Evolutionary conservation across 345 rosid species (phyloP).

Genomic region (Eucalyptus sp.): DNA sequence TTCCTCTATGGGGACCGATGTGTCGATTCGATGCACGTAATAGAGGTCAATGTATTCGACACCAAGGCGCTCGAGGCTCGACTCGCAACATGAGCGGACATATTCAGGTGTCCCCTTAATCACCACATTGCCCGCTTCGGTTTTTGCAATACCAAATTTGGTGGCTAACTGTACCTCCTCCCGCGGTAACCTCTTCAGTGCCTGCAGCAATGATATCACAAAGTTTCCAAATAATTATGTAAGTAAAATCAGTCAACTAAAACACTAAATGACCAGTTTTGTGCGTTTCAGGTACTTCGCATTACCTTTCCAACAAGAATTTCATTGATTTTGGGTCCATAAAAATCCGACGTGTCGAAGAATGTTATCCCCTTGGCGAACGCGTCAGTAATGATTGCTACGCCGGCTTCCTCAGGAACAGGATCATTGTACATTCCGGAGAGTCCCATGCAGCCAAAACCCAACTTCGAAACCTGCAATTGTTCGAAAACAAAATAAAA

Average conservation of each 20-base stretch:
- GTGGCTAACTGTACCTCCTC: conserved; percentile 14
- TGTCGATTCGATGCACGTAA: conserved; percentile 12
- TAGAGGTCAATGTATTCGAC: conserved; percentile 19
- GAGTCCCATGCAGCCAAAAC: conserved; percentile 2
- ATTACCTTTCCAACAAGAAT: background rate
- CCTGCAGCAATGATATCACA: background rate
- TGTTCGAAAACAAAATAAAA: background rate
- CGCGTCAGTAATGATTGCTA: background rate
- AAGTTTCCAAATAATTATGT: background rate
- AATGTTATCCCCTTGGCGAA: background rate
- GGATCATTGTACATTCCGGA: background rate
- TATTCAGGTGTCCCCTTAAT: background rate
- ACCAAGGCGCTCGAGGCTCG: conserved; percentile 11
- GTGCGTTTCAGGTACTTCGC: no score
- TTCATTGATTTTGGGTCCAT: background rate
- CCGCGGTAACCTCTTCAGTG: conserved; percentile 12
- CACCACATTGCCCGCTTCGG: background rate
- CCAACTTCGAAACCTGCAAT: background rate
- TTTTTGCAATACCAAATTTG: conserved; percentile 4
- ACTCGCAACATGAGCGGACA: conserved; percentile 9
- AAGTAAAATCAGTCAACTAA: background rate
- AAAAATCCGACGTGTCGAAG: background rate
- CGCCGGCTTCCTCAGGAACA: background rate
- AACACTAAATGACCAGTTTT: background rate
- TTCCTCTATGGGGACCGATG: conserved; percentile 8